phyloP scores from a whole-genome alignment of 2,329 filamentous ascomycete genomes.

The Pestalotiopsis sp. region DNA sequence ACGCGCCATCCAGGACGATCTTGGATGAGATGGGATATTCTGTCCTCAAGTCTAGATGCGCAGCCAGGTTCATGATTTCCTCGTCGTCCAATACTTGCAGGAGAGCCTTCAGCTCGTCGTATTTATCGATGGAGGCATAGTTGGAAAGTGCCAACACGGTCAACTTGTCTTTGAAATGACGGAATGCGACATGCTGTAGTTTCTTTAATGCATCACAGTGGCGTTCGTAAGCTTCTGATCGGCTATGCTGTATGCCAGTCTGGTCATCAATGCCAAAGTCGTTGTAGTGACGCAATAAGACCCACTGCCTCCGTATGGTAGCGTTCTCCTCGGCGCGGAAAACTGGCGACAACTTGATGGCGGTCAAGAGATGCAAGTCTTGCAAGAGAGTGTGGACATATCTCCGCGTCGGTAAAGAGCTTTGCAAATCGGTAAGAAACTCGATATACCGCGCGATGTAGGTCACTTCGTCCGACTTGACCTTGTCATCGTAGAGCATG shows the following conservation, averaged over 20 bases:
- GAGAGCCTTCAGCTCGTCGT: constrained; percentile 76
- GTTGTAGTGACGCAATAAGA: constrained; percentile 83
- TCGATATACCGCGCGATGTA: constrained; percentile 96
- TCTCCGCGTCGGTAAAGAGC: constrained; percentile 88
- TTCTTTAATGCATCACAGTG: constrained; percentile 79
- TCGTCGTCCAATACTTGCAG: constrained; percentile 72
- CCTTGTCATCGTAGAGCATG: constrained; percentile 64
- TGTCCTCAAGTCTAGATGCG: constrained; percentile 75
- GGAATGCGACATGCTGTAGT: constrained; percentile 77
- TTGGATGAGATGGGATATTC: constrained; percentile 75
- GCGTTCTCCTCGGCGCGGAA: constrained; percentile 75
- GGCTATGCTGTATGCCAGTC: constrained; percentile 75
- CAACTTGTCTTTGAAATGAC: constrained; percentile 85
- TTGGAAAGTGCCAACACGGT: constrained; percentile 92
- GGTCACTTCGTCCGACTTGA: constrained; percentile 63
- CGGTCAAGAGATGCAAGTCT: constrained; percentile 81
- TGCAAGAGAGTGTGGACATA: constrained; percentile 89
- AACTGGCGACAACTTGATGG: constrained; percentile 77
- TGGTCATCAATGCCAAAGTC: constrained; percentile 92
- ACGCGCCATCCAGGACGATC: constrained; percentile 64
- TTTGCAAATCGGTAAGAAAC: constrained; percentile 86
- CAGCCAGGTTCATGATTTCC: constrained; percentile 72
- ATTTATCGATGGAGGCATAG: constrained; percentile 82
- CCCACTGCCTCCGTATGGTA: constrained; percentile 78
- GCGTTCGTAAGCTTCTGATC: constrained; percentile 73